phyloP scores from a whole-genome alignment of 352 stramenopile genomes.

The Pythium periplocum region DNA sequence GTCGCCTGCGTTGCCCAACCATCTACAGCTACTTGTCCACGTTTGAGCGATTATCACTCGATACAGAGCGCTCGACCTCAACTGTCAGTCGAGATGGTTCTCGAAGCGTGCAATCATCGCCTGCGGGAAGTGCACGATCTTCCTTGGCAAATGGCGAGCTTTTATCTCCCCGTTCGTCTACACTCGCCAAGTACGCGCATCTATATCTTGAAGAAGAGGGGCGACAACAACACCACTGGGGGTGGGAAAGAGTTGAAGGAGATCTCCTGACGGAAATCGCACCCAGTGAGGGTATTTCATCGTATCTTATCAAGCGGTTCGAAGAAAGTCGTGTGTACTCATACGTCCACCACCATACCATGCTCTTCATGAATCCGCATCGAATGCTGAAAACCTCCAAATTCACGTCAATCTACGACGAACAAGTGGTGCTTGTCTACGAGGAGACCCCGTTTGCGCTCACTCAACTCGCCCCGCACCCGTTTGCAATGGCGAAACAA shows the following conservation, averaged over 20 bases:
- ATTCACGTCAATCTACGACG: slow-evolving; percentile 82
- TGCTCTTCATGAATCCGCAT: slow-evolving; percentile 69
- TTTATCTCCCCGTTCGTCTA: slow-evolving; percentile 60
- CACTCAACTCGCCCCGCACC: slow-evolving; percentile 44
- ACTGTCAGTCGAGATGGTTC: too few species aligned
- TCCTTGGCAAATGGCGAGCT: slow-evolving; percentile 1
- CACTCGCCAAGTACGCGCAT: slow-evolving; percentile 74
- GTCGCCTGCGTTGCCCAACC: slow-evolving; percentile 45
- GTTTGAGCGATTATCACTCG: slow-evolving; percentile 46
- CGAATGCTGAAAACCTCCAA: slow-evolving; percentile 65
- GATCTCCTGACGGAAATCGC: slow-evolving; percentile 33
- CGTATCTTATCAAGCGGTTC: slow-evolving; percentile 24
- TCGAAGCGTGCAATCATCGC: slow-evolving; percentile 1
- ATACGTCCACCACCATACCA: slow-evolving; percentile 50
- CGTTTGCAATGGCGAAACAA: slow-evolving; percentile 72
- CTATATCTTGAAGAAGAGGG: slow-evolving; percentile 66
- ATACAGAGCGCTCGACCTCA: too few species aligned
- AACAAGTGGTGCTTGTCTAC: slow-evolving; percentile 69
- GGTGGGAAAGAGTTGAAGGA: slow-evolving; percentile 28
- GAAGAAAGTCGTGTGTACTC: slow-evolving; percentile 51
- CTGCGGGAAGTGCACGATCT: slow-evolving; percentile 8
- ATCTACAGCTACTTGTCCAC: slow-evolving; percentile 75
- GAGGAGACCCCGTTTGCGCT: slow-evolving; percentile 35
- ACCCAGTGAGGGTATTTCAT: background rate
- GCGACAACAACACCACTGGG: slow-evolving; percentile 50